Base-by-base conservation (phyloP, 2,329 filamentous ascomycete genomes). In the Pseudogymnoascus sp. region DNA sequence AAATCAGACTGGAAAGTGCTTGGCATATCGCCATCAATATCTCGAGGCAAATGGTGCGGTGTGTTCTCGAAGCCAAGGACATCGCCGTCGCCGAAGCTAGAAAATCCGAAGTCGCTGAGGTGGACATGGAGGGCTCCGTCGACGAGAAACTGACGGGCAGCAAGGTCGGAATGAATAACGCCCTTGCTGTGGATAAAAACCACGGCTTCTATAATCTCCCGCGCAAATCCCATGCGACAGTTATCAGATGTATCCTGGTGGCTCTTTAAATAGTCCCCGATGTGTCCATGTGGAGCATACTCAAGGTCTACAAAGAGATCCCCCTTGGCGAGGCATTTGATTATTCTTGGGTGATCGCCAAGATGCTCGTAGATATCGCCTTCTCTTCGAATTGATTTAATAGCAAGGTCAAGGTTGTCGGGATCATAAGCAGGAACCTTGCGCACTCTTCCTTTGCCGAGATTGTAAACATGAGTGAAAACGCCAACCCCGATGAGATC, bases 371-470 rank as follows among this genome's bases (percentile, higher is more conserved):
- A 57, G n/a, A 57, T 57, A 20, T 22, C 33, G 9, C 25, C 50
- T 36, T 57, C 50, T 33, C n/a, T 57, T n/a, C 20, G n/a, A 12
- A 57, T 57, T 18, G 50, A 22, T 25, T 57, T 22, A 57, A 57
- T 18, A 25, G 33, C 33, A 18, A 18, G 7, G 8, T n/a, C 15
- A 33, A 25, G 43, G 43, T 15, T 33, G 20, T 33, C 33, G 12
- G 15, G 25, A 57, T 57, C 50, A 36, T 35, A 22, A 35, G 22
- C 20, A 57, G 50, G 50, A 4, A 28, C 18, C 50, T 57, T 57
- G 33, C 50, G 33, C 33, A 57, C 50, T 12, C n/a, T 33, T 8
- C 11, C 33, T 12, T 33, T 25, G 15, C 50, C 12, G 50, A 57
- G n/a, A 25, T 36, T 22, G 14, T 57, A 25, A 25, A 57, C 50